Percentiles rank a stretch among this genome's conserved stretches.
These are phyloP conservation scores for Apiotrichum gamsii DNA, from an alignment of 1,284 basidiomycete genomes.

Conservation along the genomic window DNA sequence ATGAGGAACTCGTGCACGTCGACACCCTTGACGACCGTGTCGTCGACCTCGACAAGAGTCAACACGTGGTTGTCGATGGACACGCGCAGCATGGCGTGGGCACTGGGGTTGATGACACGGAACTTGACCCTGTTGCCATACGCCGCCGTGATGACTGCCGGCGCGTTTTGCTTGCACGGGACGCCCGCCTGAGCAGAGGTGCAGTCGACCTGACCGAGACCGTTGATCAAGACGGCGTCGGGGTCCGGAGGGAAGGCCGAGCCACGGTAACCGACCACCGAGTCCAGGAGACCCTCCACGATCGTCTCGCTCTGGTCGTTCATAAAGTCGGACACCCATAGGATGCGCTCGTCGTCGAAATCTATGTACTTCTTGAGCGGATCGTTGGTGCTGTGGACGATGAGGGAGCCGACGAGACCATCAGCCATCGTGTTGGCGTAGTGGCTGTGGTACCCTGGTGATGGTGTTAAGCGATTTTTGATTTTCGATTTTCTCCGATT, in stretches of 20 bases:
- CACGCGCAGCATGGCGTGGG: conserved; percentile 18
- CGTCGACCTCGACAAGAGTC: conserved; percentile 30
- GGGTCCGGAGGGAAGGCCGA: conserved; percentile 13
- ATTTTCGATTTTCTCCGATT: too few relatives aligned
- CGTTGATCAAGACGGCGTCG: conserved; percentile 29
- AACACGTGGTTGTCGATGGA: conserved; percentile 29
- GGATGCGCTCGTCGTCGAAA: conserved; percentile 25
- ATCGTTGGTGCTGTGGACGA: conserved; percentile 27
- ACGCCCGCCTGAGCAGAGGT: not conserved
- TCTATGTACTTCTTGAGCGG: conserved; percentile 16
- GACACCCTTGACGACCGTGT: conserved; percentile 20
- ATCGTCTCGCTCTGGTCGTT: conserved; percentile 25
- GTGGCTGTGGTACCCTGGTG: conserved; percentile 36
- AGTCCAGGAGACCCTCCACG: conserved; percentile 14
- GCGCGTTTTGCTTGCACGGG: not conserved
- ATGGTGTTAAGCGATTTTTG: too few relatives aligned
- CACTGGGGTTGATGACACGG: conserved; percentile 25
- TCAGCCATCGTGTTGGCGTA: conserved; percentile 30
- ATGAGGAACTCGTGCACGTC: conserved; percentile 22
- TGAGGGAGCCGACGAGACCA: conserved; percentile 25
- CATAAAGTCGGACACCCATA: conserved; percentile 31
- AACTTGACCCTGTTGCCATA: conserved; percentile 14
- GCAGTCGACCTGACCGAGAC: conserved; percentile 15
- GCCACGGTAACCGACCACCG: conserved; percentile 1
- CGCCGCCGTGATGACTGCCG: conserved; percentile 2